These are phyloP conservation scores for Fusarium sp. DNA, from an alignment of 2,329 filamentous ascomycete genomes.

Conservation along the genomic window DNA sequence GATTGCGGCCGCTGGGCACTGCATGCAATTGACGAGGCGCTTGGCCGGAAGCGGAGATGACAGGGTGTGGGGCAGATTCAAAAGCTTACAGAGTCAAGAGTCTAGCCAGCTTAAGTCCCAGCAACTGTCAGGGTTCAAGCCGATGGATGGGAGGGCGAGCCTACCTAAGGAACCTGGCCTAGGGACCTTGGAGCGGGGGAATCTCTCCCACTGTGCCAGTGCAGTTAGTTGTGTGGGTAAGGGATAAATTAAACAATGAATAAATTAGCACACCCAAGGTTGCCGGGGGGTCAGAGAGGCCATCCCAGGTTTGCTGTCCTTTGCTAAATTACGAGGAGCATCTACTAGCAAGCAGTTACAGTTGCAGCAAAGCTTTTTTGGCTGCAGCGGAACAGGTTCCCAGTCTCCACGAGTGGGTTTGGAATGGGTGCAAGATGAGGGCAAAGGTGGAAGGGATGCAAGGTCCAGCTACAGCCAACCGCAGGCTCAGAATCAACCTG, in stretches of 20 bases:
- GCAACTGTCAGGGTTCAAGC: slow-evolving; percentile 30
- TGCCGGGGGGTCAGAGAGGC: background rate
- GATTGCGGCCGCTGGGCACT: slow-evolving; percentile 36
- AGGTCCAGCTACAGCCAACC: slow-evolving; percentile 42
- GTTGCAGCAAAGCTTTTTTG: slow-evolving; percentile 33
- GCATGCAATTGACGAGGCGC: slow-evolving; percentile 51
- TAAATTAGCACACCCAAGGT: slow-evolving; percentile 2
- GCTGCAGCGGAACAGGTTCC: slow-evolving; percentile 30
- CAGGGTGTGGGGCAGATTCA: slow-evolving; percentile 38
- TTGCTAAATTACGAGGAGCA: slow-evolving; percentile 20
- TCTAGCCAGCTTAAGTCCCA: slow-evolving; percentile 27
- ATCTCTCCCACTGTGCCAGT: slow-evolving; percentile 24
- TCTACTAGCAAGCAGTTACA: slow-evolving; percentile 26
- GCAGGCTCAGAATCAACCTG: slow-evolving; percentile 38
- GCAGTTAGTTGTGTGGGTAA: slow-evolving; percentile 9
- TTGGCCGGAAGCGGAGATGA: slow-evolving; percentile 43
- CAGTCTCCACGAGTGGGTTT: slow-evolving; percentile 35
- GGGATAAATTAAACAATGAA: slow-evolving; percentile 21
- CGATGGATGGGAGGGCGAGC: slow-evolving; percentile 25
- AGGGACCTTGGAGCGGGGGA: slow-evolving; percentile 41
- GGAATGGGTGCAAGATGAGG: slow-evolving; percentile 43
- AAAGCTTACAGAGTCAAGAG: slow-evolving; percentile 34
- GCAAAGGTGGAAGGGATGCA: slow-evolving; percentile 39
- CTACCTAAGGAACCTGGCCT: no score
- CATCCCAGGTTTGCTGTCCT: slow-evolving; percentile 11